phyloP scores from a whole-genome alignment of 768 basidiomycete species.

The Calocybe gangraenosa region DNA sequence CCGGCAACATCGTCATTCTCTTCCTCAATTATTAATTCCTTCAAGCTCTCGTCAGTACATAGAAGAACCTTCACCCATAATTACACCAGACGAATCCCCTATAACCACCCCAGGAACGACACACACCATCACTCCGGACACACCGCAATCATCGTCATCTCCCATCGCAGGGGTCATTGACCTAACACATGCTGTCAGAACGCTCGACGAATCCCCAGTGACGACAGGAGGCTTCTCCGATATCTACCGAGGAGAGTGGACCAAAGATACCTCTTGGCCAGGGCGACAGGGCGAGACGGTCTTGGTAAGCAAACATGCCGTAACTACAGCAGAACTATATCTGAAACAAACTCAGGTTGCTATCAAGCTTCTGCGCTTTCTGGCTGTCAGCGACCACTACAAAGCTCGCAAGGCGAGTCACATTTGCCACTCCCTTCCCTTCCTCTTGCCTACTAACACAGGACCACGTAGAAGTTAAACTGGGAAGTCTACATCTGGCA shows the following conservation, averaged over 20 bases:
- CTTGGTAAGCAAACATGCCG: background rate
- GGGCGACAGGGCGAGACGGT: background rate
- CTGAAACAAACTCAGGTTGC: conserved; percentile 32
- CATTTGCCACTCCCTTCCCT: background rate
- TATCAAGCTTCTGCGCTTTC: conserved; percentile 40
- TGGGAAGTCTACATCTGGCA: conserved; percentile 45
- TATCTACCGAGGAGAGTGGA: conserved; percentile 41
- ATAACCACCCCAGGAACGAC: background rate
- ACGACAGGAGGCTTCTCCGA: conserved; percentile 45
- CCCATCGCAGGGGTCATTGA: conserved; percentile 31
- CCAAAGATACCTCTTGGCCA: background rate
- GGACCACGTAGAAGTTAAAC: conserved; percentile 32
- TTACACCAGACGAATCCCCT: background rate
- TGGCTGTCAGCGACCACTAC: conserved; percentile 26
- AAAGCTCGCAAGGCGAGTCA: conserved; percentile 29
- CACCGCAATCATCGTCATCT: conserved; percentile 24
- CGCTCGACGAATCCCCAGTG: conserved; percentile 26
- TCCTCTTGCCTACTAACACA: background rate
- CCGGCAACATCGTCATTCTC: no score
- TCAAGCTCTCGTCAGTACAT: no score
- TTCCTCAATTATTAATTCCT: no score
- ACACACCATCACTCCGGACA: conserved; percentile 17
- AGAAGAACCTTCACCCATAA: background rate
- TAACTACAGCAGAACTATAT: no score
- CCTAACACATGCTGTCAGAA: conserved; percentile 24